Evolutionary conservation across 345 rosid species (phyloP).

Genomic region (Citrus cavaleriei): DNA sequence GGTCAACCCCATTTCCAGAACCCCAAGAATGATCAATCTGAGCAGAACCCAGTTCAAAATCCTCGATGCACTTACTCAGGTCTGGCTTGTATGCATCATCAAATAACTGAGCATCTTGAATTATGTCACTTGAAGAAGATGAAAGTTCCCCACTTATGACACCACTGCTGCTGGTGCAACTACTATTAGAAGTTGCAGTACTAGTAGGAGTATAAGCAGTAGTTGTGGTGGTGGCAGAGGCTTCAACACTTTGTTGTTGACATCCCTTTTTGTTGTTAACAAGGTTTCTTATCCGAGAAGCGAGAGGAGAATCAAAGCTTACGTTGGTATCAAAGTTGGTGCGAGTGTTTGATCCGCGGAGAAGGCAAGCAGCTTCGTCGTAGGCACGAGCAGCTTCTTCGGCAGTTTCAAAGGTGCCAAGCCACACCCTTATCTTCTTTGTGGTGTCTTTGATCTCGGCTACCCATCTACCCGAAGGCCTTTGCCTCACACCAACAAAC

Average conservation of each 20-base stretch:
- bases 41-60: constrained; percentile 23
- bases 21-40: constrained; percentile 28
- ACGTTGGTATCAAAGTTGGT: constrained; percentile 61
- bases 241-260: constrained; percentile 14
- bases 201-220: not conserved
- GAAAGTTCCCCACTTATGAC: constrained; percentile 10
- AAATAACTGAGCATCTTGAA: constrained; percentile 27
- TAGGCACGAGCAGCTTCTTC: constrained; percentile 78
- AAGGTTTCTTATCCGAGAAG: constrained; percentile 54
- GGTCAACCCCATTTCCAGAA: constrained; percentile 31
- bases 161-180: constrained; percentile 16
- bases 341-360: constrained; percentile 72
- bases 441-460: constrained; percentile 84
- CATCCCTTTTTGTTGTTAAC: constrained; percentile 44
- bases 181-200: constrained; percentile 10
- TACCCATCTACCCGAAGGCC: constrained; percentile 85
- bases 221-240: constrained; percentile 13
- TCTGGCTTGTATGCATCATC: constrained; percentile 64
- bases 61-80: constrained; percentile 40
- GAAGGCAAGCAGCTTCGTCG: constrained; percentile 79
- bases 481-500: constrained; percentile 69
- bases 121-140: not conserved
- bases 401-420: constrained; percentile 72
- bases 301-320: constrained; percentile 58
- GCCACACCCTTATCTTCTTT: constrained; percentile 76